phyloP scores from a whole-genome alignment of 106 monocot genomes.

The Dioscorea alata region DNA sequence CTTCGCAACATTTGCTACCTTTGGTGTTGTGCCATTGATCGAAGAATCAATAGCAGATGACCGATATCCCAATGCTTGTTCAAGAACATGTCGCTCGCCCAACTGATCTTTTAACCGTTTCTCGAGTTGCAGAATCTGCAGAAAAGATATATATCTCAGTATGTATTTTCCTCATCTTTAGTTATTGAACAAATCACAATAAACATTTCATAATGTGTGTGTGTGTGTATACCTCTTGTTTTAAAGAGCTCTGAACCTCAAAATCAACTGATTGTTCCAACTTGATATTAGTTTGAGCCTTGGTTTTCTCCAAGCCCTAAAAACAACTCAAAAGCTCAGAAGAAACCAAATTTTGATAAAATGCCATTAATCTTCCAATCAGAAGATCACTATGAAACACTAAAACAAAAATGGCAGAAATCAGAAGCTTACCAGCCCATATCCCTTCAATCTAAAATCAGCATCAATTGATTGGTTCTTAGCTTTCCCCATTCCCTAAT shows the following conservation, averaged over 20 bases:
- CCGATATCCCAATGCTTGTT: slow-evolving; percentile 70
- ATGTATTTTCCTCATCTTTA: not conserved
- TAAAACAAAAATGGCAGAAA: not conserved
- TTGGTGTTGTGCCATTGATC: slow-evolving; percentile 41
- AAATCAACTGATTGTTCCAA: not conserved
- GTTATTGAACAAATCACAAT: not conserved
- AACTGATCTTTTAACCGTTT: slow-evolving; percentile 67
- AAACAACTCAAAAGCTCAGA: not conserved
- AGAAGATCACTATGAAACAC: no score
- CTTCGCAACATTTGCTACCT: slow-evolving; percentile 18
- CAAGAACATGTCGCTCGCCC: slow-evolving; percentile 43
- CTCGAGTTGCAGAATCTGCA: slow-evolving; percentile 83
- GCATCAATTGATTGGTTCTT: not conserved
- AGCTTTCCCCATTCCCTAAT: no score
- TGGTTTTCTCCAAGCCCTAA: slow-evolving; percentile 6
- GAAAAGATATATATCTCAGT: not conserved
- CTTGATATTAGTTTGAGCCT: not conserved
- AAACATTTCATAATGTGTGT: not conserved
- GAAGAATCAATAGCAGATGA: slow-evolving; percentile 28
- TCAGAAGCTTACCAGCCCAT: not conserved
- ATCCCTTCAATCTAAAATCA: not conserved
- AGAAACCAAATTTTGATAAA: no score
- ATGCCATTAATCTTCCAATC: no score
- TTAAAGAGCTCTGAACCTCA: slow-evolving; percentile 3
- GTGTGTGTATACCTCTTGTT: slow-evolving; percentile 1